Evolutionary conservation across 139 green algal species (phyloP).

Genomic region (Chlorella sorokiniana): DNA sequence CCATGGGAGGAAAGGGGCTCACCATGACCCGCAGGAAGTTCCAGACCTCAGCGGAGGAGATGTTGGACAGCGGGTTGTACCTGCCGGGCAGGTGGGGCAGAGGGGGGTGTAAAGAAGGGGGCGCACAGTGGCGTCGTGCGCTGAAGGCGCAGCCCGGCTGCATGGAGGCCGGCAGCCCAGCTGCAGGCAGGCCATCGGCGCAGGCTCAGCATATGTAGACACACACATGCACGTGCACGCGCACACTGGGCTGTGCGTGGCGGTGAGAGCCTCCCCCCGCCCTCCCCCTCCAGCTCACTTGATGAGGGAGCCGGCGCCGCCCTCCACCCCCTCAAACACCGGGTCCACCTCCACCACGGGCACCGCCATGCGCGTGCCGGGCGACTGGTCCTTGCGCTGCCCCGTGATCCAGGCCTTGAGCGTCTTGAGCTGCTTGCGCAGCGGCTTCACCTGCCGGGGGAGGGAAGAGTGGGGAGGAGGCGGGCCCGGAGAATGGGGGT

Average conservation of each 20-base stretch:
- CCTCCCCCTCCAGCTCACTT: conserved; percentile 60
- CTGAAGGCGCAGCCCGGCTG: no score
- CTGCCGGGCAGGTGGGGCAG: background rate
- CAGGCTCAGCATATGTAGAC: no score
- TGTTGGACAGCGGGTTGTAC: conserved; percentile 96
- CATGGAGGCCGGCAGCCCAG: no score
- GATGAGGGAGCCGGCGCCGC: conserved; percentile 86
- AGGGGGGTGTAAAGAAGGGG: background rate
- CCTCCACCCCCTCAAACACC: conserved; percentile 85
- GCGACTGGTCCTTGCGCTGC: conserved; percentile 97
- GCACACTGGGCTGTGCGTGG: no score
- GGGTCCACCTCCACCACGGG: conserved; percentile 92
- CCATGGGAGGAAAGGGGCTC: no score
- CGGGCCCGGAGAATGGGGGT: no score
- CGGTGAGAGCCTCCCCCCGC: background rate
- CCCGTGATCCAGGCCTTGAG: conserved; percentile 98
- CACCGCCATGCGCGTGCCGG: conserved; percentile 89
- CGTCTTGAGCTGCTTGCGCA: conserved; percentile 86
- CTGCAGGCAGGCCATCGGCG: no score
- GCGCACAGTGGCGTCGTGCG: no score
- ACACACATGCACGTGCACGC: no score
- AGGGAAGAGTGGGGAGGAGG: background rate
- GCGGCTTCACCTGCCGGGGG: conserved; percentile 75
- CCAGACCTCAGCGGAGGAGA: conserved; percentile 90
- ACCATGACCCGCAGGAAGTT: conserved; percentile 97